Evolutionary conservation across 2,329 filamentous ascomycete species (phyloP), one percentile per base, ranked within the genome.

Genomic region (Microsporum audouinii): DNA sequence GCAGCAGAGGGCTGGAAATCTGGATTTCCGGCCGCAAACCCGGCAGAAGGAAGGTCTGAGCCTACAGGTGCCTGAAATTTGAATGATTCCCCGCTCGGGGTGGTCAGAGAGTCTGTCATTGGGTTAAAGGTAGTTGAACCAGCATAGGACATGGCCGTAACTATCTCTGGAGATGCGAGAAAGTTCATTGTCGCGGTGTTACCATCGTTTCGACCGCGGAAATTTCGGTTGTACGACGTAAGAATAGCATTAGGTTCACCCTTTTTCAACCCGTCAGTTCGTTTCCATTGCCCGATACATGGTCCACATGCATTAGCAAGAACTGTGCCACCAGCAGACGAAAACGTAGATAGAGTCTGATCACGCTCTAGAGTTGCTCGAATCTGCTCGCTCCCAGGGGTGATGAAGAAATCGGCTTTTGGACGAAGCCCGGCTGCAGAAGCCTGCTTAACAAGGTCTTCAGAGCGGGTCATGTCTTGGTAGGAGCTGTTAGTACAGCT

Each of bases 401-500:
- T 96, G 71, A 99, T 88, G 77, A 95, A 96, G 77, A 99, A 96
- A 71, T 91, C 88, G 1, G 89, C 85, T 69, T 87, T 89, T 43
- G 94, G 91, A 77, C 90, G 89, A 63, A 99, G 80, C 14, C 94
- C 94, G n/a, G 91, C 94, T 62, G 86, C 85, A 59, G 86, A 82
- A 7, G 94, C 94, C 74, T 96, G 91, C 75, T 92, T 91, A 62
- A 97, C 89, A 61, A 99, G 84, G 71, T 91, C 85, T 76, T 96
- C 92, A 12, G 91, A 89, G 64, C 92, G 87, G 39, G 91, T 95
- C 94, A 99, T 99, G 73, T 99, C 94, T 76, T 96, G 88, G 74
- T 97, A 99, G 1, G 94, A 97, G 74, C 89, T 95, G 82, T 99
- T 99, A 58, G 94, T 99, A 80, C 94, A 99, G 78, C 91, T 96